Percentiles rank a stretch among this genome's conserved stretches.
These are phyloP conservation scores for Podaxis carcinomalis DNA, from an alignment of 768 basidiomycete genomes.

Conservation along the genomic window DNA sequence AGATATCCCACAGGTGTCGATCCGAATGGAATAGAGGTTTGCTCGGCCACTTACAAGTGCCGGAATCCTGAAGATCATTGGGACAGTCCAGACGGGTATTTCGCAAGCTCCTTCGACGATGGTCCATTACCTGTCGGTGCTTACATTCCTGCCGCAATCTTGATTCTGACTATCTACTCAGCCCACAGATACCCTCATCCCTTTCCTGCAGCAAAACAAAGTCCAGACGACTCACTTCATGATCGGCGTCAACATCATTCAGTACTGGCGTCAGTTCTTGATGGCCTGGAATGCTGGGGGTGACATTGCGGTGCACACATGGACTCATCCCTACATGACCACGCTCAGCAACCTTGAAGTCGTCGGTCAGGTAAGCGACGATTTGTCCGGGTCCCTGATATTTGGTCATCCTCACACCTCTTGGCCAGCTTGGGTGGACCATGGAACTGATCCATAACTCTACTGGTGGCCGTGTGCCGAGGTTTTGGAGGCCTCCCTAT, in stretches of 20 bases:
- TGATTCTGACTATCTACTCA: conserved; percentile 14
- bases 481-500: conserved; percentile 87
- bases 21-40: conserved; percentile 49
- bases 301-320: conserved; percentile 58
- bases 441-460: conserved; percentile 75
- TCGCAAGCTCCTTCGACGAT: conserved; percentile 76
- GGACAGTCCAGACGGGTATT: conserved; percentile 69
- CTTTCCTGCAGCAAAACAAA: conserved; percentile 65
- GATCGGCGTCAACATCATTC: conserved; percentile 76
- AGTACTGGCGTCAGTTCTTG: conserved; percentile 51
- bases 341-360: conserved; percentile 64
- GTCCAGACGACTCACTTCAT: conserved; percentile 82
- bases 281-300: conserved; percentile 42
- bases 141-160: neutral
- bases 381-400: neutral
- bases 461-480: conserved; percentile 65
- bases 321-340: conserved; percentile 80
- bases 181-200: conserved; percentile 46
- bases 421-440: conserved; percentile 68
- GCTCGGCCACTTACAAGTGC: conserved; percentile 77
- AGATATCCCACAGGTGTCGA: conserved; percentile 42
- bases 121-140: conserved; percentile 53
- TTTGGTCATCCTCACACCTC: neutral
- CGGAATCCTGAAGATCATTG: conserved; percentile 56
- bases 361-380: conserved; percentile 49